Evolutionary conservation across 2,329 filamentous ascomycete species (phyloP), one percentile per base, ranked within the genome.

Genomic region (Ciborinia camelliae): DNA sequence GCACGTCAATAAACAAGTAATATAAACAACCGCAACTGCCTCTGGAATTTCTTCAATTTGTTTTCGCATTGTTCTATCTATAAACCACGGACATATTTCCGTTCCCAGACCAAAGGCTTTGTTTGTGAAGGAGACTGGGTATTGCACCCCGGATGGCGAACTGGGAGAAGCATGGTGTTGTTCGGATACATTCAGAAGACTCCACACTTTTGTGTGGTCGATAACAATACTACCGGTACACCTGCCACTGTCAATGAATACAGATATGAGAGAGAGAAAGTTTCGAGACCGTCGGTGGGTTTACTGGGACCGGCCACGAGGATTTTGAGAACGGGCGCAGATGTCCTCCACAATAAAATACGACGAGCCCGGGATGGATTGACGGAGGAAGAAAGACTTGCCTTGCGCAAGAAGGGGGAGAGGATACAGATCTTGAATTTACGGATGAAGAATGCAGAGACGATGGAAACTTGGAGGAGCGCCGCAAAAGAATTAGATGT

Each of bases 401-500:
- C 79, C 50, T 77, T 75, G 65, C 76, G 78, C 64, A 77, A 78
- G 48, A 72, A 76, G n/a, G 84, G 87, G 59, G 82, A 87, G 70
- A 82, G 82, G 66, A 87, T 83, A 74, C 84, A 88, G 72, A 80
- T 89, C 12, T 75, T 92, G 50, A 82, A 84, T 66, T 74, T 86
- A 67, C 83, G 84, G 68, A 82, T 93, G 81, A 85, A 86, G 68
- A 84, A 86, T 77, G 88, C 91, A 67, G 82, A 85, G 66, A 85
- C 85, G 1, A 83, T 87, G 70, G 79, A 82, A 58, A 86, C 92
- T 73, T 97, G 93, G 92, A 84, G 88, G 70, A 79, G 80, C 20
- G 89, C 90, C 12, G 93, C 93, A 2, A 82, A 81, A 51, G 88
- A 93, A 73, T 84, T 97, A 51, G 93, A 97, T 74, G 76, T 82